Conservation (phyloP, 2,329 filamentous ascomycete species). For the Neurospora crassa region DNA sequence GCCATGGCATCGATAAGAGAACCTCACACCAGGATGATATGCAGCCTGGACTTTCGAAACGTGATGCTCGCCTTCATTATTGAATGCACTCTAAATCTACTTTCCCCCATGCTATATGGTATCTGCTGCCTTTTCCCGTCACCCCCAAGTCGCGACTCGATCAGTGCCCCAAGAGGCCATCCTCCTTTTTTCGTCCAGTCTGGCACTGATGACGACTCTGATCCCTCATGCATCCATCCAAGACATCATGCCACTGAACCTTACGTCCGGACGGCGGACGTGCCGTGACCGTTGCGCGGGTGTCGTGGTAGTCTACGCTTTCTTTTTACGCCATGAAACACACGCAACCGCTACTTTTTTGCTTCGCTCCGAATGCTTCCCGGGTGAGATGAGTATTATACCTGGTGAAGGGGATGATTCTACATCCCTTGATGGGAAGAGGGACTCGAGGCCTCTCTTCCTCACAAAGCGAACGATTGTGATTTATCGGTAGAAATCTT, state of each 20-base stretch:
- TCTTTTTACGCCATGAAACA: not conserved
- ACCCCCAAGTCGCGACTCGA: not conserved
- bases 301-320: not conserved
- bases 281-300: not conserved
- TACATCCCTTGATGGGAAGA: not conserved
- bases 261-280: not conserved
- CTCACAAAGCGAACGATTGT: conserved; percentile 6
- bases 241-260: not conserved
- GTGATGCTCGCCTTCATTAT: not conserved
- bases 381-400: not conserved
- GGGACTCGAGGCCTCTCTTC: not conserved
- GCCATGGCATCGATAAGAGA: no score
- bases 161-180: not conserved
- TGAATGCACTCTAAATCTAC: not conserved
- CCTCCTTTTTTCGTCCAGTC: not conserved
- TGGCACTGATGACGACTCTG: not conserved
- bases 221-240: not conserved
- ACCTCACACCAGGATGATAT: no score
- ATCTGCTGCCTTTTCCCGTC: not conserved
- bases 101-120: not conserved
- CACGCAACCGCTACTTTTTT: not conserved
- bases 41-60: not conserved
- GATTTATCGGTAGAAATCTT: conserved; percentile 15
- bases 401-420: not conserved
- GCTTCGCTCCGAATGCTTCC: not conserved